Percentiles rank a stretch among this genome's conserved stretches.
Conservation (phyloP, 2,329 filamentous ascomycete species). For the Calonectria honghensis region DNA sequence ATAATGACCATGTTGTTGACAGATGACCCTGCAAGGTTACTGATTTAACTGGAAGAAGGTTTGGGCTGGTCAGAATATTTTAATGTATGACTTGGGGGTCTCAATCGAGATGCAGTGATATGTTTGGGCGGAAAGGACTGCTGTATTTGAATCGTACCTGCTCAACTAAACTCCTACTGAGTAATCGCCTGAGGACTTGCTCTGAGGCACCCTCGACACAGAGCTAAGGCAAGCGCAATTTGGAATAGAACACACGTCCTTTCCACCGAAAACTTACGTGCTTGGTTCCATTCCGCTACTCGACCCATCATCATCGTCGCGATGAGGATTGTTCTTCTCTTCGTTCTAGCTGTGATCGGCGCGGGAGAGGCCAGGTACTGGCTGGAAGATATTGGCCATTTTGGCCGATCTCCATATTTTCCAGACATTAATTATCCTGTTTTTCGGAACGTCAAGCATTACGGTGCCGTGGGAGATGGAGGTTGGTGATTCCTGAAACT, state of each 20-base stretch:
- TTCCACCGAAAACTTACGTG: neutral
- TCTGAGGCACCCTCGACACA: neutral
- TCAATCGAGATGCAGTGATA: neutral
- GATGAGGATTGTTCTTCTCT: slow-evolving; percentile 45
- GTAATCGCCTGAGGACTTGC: slow-evolving; percentile 3
- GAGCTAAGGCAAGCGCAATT: neutral
- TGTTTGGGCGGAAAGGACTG: neutral
- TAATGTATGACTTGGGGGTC: neutral
- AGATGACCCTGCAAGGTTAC: neutral
- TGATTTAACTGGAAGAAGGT: neutral
- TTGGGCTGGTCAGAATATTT: neutral
- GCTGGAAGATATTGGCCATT: slow-evolving; percentile 56
- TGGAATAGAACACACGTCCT: neutral
- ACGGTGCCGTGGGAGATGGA: slow-evolving; percentile 57
- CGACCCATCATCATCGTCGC: neutral
- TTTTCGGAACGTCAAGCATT: slow-evolving; percentile 58
- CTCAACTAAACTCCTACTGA: neutral
- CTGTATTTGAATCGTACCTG: slow-evolving; percentile 1
- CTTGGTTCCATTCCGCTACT: neutral
- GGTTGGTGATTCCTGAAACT: slow-evolving; percentile 39
- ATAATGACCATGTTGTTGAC: neutral
- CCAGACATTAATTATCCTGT: slow-evolving; percentile 55
- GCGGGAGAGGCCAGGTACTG: slow-evolving; percentile 48
- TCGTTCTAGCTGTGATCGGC: slow-evolving; percentile 43
- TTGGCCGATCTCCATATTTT: slow-evolving; percentile 55